phyloP scores from a whole-genome alignment of 805 yeast genomes.

The Scheffersomyces stipitis region DNA sequence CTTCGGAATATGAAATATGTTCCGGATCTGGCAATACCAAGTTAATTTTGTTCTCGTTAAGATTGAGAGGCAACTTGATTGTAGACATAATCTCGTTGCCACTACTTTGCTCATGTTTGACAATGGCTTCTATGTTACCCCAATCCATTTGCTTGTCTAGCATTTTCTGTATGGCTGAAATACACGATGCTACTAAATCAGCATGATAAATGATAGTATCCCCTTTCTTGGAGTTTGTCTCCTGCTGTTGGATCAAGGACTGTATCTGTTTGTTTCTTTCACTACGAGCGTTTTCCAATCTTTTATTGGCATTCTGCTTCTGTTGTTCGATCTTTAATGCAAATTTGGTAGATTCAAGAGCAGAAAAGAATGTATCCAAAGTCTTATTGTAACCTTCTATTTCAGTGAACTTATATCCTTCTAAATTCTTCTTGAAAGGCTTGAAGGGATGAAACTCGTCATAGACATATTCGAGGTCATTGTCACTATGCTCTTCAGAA shows the following conservation, averaged over 20 bases:
- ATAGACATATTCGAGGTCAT: slow-evolving; percentile 48
- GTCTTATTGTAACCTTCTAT: slow-evolving; percentile 75
- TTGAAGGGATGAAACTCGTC: slow-evolving; percentile 72
- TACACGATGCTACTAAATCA: slow-evolving; percentile 70
- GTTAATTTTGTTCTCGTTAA: slow-evolving; percentile 65
- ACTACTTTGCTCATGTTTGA: slow-evolving; percentile 65
- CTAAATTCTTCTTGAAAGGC: slow-evolving; percentile 45
- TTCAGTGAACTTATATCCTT: slow-evolving; percentile 37
- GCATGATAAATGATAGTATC: slow-evolving; percentile 69
- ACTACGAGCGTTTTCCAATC: slow-evolving; percentile 69
- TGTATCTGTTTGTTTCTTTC: slow-evolving; percentile 74
- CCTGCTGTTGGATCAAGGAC: slow-evolving; percentile 62
- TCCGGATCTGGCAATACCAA: slow-evolving; percentile 51
- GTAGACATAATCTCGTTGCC: slow-evolving; percentile 62
- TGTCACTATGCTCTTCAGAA: slow-evolving; percentile 26
- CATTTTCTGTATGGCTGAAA: slow-evolving; percentile 60
- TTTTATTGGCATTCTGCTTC: slow-evolving; percentile 69
- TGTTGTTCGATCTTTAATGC: slow-evolving; percentile 74
- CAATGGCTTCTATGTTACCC: slow-evolving; percentile 79
- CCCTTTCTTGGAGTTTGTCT: slow-evolving; percentile 65
- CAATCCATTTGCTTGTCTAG: slow-evolving; percentile 90
- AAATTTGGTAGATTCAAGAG: slow-evolving; percentile 78
- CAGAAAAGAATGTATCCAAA: slow-evolving; percentile 80
- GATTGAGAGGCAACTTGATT: slow-evolving; percentile 67
- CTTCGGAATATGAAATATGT: neutral